These are phyloP conservation scores for Coemansia sp. DNA, from an alignment of 192 early-diverging fungal genomes.

Conservation along the genomic window DNA sequence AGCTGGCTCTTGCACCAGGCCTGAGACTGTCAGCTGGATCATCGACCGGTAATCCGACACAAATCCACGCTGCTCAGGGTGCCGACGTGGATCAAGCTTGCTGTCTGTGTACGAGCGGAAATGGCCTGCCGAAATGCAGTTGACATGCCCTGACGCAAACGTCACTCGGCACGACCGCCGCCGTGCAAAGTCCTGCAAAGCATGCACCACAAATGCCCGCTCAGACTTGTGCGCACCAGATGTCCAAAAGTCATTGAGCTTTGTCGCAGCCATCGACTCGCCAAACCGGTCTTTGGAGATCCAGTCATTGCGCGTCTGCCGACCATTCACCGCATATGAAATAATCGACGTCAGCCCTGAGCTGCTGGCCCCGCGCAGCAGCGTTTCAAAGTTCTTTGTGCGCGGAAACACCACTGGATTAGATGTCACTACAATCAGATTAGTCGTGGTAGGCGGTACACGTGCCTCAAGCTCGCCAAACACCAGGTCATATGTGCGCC, in stretches of 20 bases:
- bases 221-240: slow-evolving; percentile 65
- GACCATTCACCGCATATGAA: slow-evolving; percentile 37
- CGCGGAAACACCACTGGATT: slow-evolving; percentile 76
- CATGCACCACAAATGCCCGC: slow-evolving; percentile 61
- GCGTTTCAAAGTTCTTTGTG: slow-evolving; percentile 64
- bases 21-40: slow-evolving; percentile 77
- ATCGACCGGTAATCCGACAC: slow-evolving; percentile 68
- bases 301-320: slow-evolving; percentile 48
- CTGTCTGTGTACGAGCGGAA: slow-evolving; percentile 54
- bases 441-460: slow-evolving; percentile 60
- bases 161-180: slow-evolving; percentile 65
- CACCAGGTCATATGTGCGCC: slow-evolving; percentile 61
- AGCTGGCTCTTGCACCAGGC: slow-evolving; percentile 73
- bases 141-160: slow-evolving; percentile 80
- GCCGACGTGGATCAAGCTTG: slow-evolving; percentile 39
- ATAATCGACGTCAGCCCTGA: slow-evolving; percentile 48
- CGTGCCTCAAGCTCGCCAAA: slow-evolving; percentile 57
- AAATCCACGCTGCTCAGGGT: slow-evolving; percentile 55
- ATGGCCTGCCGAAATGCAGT: slow-evolving; percentile 64
- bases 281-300: slow-evolving; percentile 64
- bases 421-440: slow-evolving; percentile 66
- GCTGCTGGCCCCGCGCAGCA: slow-evolving; percentile 60
- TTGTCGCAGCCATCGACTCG: slow-evolving; percentile 72
- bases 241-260: slow-evolving; percentile 76
- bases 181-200: slow-evolving; percentile 67